Evolutionary conservation across 257 asterid genomes (phyloP), one percentile per base, ranked within the genome.

Genomic region (Petunia secreta): DNA sequence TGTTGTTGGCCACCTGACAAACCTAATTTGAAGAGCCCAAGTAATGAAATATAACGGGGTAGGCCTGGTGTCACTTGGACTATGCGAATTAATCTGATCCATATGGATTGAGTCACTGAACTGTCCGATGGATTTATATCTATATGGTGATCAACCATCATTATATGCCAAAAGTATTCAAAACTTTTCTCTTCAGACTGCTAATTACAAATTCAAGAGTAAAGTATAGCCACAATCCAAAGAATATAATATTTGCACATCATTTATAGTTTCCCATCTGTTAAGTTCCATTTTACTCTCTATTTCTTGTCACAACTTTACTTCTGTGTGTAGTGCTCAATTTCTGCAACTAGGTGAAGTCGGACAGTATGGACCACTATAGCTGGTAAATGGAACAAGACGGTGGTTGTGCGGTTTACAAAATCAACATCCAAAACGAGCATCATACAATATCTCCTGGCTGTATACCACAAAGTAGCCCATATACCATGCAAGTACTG

Each of bases 361-460:
- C 77, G 48, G 2, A 11, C 34, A 34, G 77, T 44, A 71, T 71
- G 77, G 77, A 71, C 60, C 4, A 71, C 60, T 9, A 71, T 71
- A 5, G 44, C 77, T n/a, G 77, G 77, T 71, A 71, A 34, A 71
- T 34, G 13, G 60, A 71, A 71, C 43, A 71, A 34, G 43, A 71
- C n/a, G 34, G 59, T 48, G 44, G 48, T 0, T 2, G 77, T 71
- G 44, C 77, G 39, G 15, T 48, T 71, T 59, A 71, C 59, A 71
- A 25, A 48, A 60, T 71, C 6, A 50, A 71, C 3, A 10, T 71
- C 60, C 59, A 48, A 4, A 71, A 25, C 8, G 44, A 71, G 77
- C 77, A 71, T 71, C n/a, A 3, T 71, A 71, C 59, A 71, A 0
- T 10, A 71, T 71, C 44, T 71, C 77, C 34, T 71, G 77, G 77